These are phyloP conservation scores for Tranzscheliella williamsii DNA, from an alignment of 1,284 basidiomycete genomes.

Conservation along the genomic window DNA sequence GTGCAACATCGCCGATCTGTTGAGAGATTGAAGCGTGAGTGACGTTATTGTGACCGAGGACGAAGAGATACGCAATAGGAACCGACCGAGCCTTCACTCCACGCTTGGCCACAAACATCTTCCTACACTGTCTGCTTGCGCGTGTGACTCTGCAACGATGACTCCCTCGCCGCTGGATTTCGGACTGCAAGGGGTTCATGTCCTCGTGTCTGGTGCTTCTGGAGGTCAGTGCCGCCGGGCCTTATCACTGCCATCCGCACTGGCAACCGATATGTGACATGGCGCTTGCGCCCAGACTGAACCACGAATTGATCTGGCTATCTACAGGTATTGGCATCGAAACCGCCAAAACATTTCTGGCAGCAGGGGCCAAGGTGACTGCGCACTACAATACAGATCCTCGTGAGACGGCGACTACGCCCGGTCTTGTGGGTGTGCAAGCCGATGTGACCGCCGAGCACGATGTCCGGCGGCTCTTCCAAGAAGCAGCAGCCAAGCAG, in stretches of 20 bases:
- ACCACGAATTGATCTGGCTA: neutral
- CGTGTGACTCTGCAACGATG: too few relatives aligned
- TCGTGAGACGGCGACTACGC: conserved; percentile 61
- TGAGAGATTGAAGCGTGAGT: too few relatives aligned
- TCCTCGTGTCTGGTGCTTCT: conserved; percentile 30
- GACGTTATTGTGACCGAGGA: too few relatives aligned
- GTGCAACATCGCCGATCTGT: too few relatives aligned
- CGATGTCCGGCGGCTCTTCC: conserved; percentile 65
- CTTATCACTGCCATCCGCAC: neutral
- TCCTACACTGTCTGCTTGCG: too few relatives aligned
- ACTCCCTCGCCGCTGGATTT: conserved; percentile 28
- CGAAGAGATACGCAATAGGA: too few relatives aligned
- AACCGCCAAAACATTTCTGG: conserved; percentile 26
- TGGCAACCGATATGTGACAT: conserved; percentile 1
- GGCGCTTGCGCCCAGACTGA: too few relatives aligned
- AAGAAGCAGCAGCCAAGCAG: conserved; percentile 23
- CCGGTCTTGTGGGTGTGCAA: conserved; percentile 64
- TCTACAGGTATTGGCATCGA: conserved; percentile 31
- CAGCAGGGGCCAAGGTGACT: conserved; percentile 69
- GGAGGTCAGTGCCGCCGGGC: conserved; percentile 12
- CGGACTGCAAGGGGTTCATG: conserved; percentile 22
- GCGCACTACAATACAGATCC: conserved; percentile 72
- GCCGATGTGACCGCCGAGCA: conserved; percentile 69
- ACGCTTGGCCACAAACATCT: too few relatives aligned
- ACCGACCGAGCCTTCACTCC: too few relatives aligned